Evolutionary conservation across 164 flowering plant genomes (phyloP).

Genomic region (Sextonia rubra): DNA sequence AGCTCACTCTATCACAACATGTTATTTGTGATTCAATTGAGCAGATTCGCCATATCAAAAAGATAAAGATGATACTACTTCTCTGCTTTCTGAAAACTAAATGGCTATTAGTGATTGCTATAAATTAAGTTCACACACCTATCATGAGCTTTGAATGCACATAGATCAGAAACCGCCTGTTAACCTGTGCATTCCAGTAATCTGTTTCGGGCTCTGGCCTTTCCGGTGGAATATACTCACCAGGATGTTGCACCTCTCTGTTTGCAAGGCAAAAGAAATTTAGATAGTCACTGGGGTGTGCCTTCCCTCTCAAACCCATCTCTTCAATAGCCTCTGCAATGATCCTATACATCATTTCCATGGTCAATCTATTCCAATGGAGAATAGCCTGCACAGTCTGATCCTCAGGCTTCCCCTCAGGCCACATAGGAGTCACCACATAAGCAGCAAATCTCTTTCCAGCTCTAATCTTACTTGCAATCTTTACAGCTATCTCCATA

Average conservation of each 20-base stretch:
- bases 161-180: slow-evolving; percentile 72
- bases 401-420: slow-evolving; percentile 66
- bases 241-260: slow-evolving; percentile 30
- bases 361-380: slow-evolving; percentile 69
- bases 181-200: slow-evolving; percentile 48
- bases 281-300: slow-evolving; percentile 44
- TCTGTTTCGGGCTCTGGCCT: slow-evolving; percentile 44
- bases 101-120: too few species aligned
- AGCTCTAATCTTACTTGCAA: slow-evolving; percentile 59
- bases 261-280: slow-evolving; percentile 71
- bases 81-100: too few species aligned
- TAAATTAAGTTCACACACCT: slow-evolving; percentile 28
- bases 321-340: slow-evolving; percentile 37
- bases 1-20: too few species aligned
- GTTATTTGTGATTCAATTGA: too few species aligned
- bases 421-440: slow-evolving; percentile 79
- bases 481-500: slow-evolving; percentile 65
- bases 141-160: slow-evolving; percentile 78
- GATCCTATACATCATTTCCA: slow-evolving; percentile 77
- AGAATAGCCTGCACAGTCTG: slow-evolving; percentile 60
- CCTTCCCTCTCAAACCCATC: slow-evolving; percentile 21
- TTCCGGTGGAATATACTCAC: slow-evolving; percentile 43
- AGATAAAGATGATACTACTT: too few species aligned
- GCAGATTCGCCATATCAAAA: too few species aligned
- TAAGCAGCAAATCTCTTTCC: slow-evolving; percentile 62